These are phyloP conservation scores for Beauveria caledonica DNA, from an alignment of 2,329 filamentous ascomycete genomes.

Conservation along the genomic window DNA sequence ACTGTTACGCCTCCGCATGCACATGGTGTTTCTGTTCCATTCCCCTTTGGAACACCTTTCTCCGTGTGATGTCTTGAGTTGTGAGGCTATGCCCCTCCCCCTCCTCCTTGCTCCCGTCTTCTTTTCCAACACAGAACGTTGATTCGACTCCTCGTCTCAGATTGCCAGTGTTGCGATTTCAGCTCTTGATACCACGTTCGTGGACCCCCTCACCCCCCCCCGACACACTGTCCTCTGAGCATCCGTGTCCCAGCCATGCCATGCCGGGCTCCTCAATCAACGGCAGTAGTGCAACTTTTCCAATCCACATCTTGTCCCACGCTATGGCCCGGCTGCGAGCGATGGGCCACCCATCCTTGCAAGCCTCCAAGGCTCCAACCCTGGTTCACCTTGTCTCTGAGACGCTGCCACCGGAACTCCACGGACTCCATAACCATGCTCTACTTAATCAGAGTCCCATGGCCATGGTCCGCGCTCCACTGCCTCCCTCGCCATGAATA, in stretches of 20 bases:
- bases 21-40: conserved; percentile 10
- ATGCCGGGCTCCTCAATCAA: neutral
- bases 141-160: conserved; percentile 8
- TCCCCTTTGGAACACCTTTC: conserved; percentile 2
- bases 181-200: conserved; percentile 2
- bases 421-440: conserved; percentile 10
- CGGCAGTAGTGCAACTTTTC: neutral
- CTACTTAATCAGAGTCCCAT: conserved; percentile 2
- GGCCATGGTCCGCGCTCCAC: conserved; percentile 10
- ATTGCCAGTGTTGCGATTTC: conserved; percentile 5
- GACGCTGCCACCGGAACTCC: conserved; percentile 3
- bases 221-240: conserved; percentile 8
- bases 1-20: conserved; percentile 10
- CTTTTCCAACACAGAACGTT: neutral
- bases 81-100: too few species aligned
- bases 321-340: conserved; percentile 9
- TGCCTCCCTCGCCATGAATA: neutral
- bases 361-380: neutral
- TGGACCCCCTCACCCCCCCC: too few species aligned
- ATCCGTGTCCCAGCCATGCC: conserved; percentile 7
- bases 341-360: conserved; percentile 1
- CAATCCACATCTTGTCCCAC: neutral
- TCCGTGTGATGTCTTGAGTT: conserved; percentile 2
- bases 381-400: conserved; percentile 8
- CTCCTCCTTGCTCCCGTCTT: neutral